Evolutionary conservation across 2,329 filamentous ascomycete species (phyloP), one percentile per base, ranked within the genome.

Genomic region (Aspergillus luchuensis): DNA sequence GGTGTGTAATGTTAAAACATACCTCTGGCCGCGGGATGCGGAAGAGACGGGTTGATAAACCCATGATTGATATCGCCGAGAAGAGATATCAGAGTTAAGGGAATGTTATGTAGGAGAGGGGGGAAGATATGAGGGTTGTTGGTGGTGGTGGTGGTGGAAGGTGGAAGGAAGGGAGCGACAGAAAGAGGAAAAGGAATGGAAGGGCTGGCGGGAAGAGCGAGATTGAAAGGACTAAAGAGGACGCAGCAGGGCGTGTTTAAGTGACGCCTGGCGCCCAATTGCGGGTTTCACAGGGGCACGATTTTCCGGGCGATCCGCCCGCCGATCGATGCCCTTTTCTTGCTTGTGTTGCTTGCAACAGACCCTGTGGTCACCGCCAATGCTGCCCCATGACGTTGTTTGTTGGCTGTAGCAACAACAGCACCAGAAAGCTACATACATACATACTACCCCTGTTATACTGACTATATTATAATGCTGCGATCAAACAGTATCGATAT

Each of bases 21-120:
- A 80, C 80, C 76, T 81, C 74, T 70, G 80, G 80, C 75, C 80
- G 79, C 73, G 79, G 80, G 63, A 81, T 76, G 76, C 80, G 80
- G 73, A 81, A 69, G 63, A 79, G 74, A 60, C 79, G 79, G 67
- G 73, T 69, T 68, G 71, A 69, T 55, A 76, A 71, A 61, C 76
- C 76, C 77, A 79, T 79, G 47, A 49, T 74, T 56, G 60, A 60
- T 61, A 62, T 60, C 63, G 60, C 61, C 61, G 61, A 58, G 41
- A 30, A 25, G 63, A 48, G 62, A 63, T 65, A 63, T 62, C 58
- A 52, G 41, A 41, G 58, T 33, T 38, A 8, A 48, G 19, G 51
- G n/a, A 36, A 36, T 36, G 33, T 36, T 13, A 36, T 36, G 49
- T 58, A 56, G 54, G 36, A 33, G 25, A 21, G 30, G 19, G 17